Evolutionary conservation across 257 asterid species (phyloP), one percentile per base, ranked within the genome.

Genomic region (Solanum bulbocastanum): DNA sequence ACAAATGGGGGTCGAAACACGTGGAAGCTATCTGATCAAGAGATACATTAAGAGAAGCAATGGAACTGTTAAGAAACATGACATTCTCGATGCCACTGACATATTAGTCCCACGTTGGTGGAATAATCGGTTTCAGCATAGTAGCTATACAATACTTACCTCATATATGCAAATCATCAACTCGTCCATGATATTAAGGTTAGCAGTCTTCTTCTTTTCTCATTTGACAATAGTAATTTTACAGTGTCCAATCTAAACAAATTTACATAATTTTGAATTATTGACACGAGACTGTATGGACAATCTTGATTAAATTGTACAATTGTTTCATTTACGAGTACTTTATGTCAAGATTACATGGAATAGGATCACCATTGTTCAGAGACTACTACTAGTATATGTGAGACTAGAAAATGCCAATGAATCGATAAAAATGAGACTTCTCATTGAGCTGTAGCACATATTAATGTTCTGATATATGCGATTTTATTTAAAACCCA

Each of bases 1-100:
- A 95, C 98, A 78, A 95, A 96, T 83, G 99, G 92, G 99, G 95
- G 87, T 95, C 98, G 4, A 95, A 96, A 88, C 90, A 96, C 49
- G 91, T 95, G 18, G 99, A 95, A 91, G 94, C 96, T 58, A 85
- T 88, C 98, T 30, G 98, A 96, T 89, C 83, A 90, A 91, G 58
- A 49, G 96, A n/a, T 5, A 66, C 52, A 13, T 44, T 44, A 44
- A 44, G 52, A 44, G 18, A 44, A 44, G 52, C 18, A 5, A 44
- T 44, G 52, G 52, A 44, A 44, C 18, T 44, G 6, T 44, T 44
- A 44, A 44, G 52, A 44, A 44, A 13, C 15, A 44, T 44, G 52
- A 13, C 52, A 44, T 44, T 44, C 18, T 44, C 18, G 18, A 44
- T 44, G 6, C 5, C 52, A 44, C 52, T 3, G 2, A 4, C 52